Conservation (phyloP, 164 flowering plant genomes). For the Vitis labrusca region DNA sequence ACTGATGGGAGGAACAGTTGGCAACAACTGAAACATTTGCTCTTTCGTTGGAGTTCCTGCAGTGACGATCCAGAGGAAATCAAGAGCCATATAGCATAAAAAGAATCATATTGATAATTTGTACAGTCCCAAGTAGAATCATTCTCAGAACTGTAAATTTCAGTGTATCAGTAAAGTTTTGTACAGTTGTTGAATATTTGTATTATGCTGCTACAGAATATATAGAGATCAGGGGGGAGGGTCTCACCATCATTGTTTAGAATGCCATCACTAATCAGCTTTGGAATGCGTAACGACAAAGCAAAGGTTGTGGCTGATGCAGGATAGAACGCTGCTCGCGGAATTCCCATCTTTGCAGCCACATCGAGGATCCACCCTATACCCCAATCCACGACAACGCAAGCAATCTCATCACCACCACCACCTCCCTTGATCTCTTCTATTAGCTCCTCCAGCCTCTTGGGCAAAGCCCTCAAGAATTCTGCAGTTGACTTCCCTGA, state of each 20-base stretch:
- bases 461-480: constrained; percentile 18
- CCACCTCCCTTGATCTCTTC: constrained; percentile 12
- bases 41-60: too few relatives aligned
- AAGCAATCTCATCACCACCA: constrained; percentile 13
- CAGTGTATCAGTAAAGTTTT: not conserved
- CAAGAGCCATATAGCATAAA: too few relatives aligned
- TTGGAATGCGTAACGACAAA: constrained; percentile 18
- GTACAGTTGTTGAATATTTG: not conserved
- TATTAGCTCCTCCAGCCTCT: constrained; percentile 29
- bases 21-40: too few relatives aligned
- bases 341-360: constrained; percentile 32
- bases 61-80: too few relatives aligned
- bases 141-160: too few relatives aligned
- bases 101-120: too few relatives aligned
- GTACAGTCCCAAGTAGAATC: too few relatives aligned
- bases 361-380: constrained; percentile 33
- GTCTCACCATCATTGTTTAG: not conserved
- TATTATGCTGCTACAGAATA: not conserved
- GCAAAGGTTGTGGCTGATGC: constrained; percentile 27
- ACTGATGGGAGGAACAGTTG: too few relatives aligned
- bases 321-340: constrained; percentile 32
- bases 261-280: constrained; percentile 29
- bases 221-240: too few relatives aligned
- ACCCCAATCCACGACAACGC: constrained; percentile 32
- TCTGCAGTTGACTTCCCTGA: constrained; percentile 11